Percentiles rank a stretch among this genome's conserved stretches.
These are phyloP conservation scores for Pseudozyma sp. DNA, from an alignment of 1,284 basidiomycete genomes.

Conservation along the genomic window DNA sequence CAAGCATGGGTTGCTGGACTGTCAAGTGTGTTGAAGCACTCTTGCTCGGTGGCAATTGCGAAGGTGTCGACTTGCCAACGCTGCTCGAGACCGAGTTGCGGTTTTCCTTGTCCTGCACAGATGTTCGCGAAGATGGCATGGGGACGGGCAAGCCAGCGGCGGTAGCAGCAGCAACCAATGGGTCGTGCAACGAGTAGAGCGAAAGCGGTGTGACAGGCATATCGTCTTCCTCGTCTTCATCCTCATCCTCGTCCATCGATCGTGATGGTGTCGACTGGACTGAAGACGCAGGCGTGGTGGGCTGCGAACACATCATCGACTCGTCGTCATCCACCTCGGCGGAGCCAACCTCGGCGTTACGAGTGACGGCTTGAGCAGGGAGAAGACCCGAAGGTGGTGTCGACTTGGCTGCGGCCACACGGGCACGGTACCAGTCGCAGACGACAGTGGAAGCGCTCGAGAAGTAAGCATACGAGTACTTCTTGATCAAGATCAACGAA, in stretches of 20 bases:
- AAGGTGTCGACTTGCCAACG: conserved; percentile 7
- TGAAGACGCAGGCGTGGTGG: conserved; percentile 58
- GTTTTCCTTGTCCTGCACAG: conserved; percentile 38
- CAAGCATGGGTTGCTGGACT: conserved; percentile 39
- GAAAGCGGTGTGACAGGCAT: conserved; percentile 68
- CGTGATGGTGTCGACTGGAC: conserved; percentile 65
- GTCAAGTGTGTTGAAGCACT: conserved; percentile 36
- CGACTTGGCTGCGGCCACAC: conserved; percentile 31
- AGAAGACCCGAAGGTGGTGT: conserved; percentile 37
- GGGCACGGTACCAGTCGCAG: conserved; percentile 83
- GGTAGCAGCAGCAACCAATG: conserved; percentile 48
- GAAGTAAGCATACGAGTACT: conserved; percentile 95
- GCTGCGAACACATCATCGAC: conserved; percentile 55
- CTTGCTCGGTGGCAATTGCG: conserved; percentile 32
- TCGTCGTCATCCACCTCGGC: conserved; percentile 57
- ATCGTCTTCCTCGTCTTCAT: conserved; percentile 66
- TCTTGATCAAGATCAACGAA: conserved; percentile 93
- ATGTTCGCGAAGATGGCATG: conserved; percentile 34
- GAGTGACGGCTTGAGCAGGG: conserved; percentile 46
- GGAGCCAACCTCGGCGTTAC: conserved; percentile 30
- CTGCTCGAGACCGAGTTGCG: conserved; percentile 14
- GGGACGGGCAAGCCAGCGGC: conserved; percentile 41
- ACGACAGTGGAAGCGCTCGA: conserved; percentile 91
- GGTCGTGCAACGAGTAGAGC: conserved; percentile 64
- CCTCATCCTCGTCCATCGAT: conserved; percentile 65